phyloP scores from a whole-genome alignment of 177 flowering plant species.

The Telopea speciosissima region DNA sequence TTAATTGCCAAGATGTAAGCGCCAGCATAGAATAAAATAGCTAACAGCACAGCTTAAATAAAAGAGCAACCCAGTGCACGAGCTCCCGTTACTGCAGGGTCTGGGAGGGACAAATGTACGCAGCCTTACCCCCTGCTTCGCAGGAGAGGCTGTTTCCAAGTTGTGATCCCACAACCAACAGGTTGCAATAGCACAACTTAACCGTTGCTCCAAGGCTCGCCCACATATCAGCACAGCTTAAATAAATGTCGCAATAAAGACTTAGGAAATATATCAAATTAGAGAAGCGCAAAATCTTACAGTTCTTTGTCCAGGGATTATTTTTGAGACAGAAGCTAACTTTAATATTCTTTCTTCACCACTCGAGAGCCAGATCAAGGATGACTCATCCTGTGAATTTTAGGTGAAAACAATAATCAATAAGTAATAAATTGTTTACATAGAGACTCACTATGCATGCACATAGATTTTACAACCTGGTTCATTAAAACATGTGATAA shows the following conservation, averaged over 20 bases:
- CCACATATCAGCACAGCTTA: not conserved
- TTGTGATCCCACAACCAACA: too few species aligned
- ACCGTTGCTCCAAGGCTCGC: too few species aligned
- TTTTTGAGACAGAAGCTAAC: constrained; percentile 77
- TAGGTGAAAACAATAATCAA: constrained; percentile 1
- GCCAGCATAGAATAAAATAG: too few species aligned
- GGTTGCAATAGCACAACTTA: too few species aligned
- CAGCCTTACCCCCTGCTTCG: too few species aligned
- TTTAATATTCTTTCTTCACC: constrained; percentile 79
- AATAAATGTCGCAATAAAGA: not conserved
- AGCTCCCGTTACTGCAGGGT: too few species aligned
- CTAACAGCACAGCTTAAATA: not conserved
- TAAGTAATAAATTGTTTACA: not conserved
- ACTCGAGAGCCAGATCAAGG: constrained; percentile 88
- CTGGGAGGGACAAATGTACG: too few species aligned
- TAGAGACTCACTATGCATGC: not conserved
- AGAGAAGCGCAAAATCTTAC: constrained; percentile 41
- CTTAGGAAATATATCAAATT: constrained; percentile 2
- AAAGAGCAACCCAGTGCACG: too few species aligned
- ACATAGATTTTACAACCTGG: not conserved
- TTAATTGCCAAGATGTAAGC: not conserved
- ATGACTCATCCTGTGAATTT: constrained; percentile 70
- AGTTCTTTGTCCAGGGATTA: constrained; percentile 98
- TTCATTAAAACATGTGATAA: not conserved
- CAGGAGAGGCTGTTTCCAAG: too few species aligned